These are phyloP conservation scores for Cercospora canescens DNA, from an alignment of 2,329 filamentous ascomycete genomes.

Conservation along the genomic window DNA sequence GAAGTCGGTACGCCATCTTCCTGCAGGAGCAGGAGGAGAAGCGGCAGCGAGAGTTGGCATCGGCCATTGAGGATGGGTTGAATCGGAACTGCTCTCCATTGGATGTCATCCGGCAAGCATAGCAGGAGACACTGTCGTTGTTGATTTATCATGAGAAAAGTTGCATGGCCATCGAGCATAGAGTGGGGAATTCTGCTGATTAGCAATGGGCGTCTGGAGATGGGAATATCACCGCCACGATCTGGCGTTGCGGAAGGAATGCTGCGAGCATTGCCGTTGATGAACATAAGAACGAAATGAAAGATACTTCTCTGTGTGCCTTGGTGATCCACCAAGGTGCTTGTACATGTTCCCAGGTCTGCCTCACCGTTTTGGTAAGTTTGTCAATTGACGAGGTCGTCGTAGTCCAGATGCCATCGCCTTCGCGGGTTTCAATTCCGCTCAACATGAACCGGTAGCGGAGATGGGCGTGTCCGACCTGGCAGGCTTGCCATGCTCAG, in stretches of 20 bases:
- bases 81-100: slow-evolving; percentile 33
- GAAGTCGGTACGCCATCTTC: slow-evolving; percentile 88
- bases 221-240: background rate
- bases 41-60: slow-evolving; percentile 56
- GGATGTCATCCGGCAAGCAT: slow-evolving; percentile 33
- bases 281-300: background rate
- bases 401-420: background rate
- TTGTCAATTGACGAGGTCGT: background rate
- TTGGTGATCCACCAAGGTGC: slow-evolving; percentile 13
- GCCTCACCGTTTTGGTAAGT: background rate
- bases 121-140: background rate
- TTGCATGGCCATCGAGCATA: slow-evolving; percentile 1
- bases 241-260: slow-evolving; percentile 1
- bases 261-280: slow-evolving; percentile 1
- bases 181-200: background rate
- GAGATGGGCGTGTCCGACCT: background rate
- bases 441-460: background rate
- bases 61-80: slow-evolving; percentile 37
- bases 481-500: background rate
- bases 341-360: slow-evolving; percentile 9
- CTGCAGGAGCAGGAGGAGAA: slow-evolving; percentile 72
- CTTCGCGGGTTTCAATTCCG: background rate
- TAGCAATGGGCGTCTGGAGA: slow-evolving; percentile 7
- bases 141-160: slow-evolving; percentile 11
- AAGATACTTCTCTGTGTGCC: slow-evolving; percentile 12